Evolutionary conservation across 345 rosid species (phyloP).

Genomic region (Eucalyptus rudis): DNA sequence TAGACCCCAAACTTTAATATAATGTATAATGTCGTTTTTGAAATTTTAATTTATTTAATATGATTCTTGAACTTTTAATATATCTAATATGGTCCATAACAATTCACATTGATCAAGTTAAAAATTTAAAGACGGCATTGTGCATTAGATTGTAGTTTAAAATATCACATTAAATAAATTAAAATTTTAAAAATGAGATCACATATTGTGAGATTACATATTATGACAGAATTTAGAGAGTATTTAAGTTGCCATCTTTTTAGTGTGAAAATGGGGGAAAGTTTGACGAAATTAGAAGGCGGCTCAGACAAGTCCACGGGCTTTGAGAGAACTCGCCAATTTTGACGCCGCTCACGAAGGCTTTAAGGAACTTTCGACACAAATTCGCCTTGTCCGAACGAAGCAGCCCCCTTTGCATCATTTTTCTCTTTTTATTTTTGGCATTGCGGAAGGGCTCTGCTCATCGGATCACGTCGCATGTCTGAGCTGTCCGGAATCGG

Average conservation of each 20-base stretch:
- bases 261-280: background rate
- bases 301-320: background rate
- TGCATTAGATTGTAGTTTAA: no score
- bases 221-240: no score
- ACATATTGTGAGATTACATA: no score
- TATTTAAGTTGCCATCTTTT: accelerated
- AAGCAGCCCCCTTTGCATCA: background rate
- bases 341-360: background rate
- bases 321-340: background rate
- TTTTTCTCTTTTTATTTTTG: background rate
- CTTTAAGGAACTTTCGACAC: background rate
- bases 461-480: background rate
- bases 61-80: no score
- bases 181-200: no score
- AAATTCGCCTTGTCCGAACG: background rate
- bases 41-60: background rate
- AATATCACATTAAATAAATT: no score
- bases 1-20: background rate
- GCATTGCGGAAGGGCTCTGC: background rate
- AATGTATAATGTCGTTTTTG: background rate
- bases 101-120: no score
- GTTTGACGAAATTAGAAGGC: background rate
- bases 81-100: no score
- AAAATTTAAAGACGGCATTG: accelerated
- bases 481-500: background rate